Evolutionary conservation across 2,329 filamentous ascomycete species (phyloP).

Genomic region (Fusarium sp.): DNA sequence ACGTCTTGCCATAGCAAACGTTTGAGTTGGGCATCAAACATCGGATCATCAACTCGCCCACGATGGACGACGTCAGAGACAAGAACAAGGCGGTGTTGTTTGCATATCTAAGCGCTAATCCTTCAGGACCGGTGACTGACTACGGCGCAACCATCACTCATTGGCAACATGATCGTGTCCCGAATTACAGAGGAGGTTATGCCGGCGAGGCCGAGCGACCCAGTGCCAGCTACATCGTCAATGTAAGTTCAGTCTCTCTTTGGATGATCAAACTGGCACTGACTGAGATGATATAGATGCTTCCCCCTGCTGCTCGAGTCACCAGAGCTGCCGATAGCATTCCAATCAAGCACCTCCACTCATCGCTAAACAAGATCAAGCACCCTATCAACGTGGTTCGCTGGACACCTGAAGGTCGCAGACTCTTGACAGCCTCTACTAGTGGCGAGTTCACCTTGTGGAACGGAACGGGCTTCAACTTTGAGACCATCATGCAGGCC

Average conservation of each 20-base stretch:
- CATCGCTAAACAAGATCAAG: conserved; percentile 98
- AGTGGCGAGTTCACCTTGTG: conserved; percentile 98
- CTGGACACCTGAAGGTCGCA: conserved; percentile 96
- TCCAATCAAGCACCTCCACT: conserved; percentile 94
- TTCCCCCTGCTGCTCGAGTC: conserved; percentile 82
- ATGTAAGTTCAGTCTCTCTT: conserved; percentile 66
- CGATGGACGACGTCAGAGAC: conserved; percentile 16
- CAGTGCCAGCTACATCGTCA: conserved; percentile 88
- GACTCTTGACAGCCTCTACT: conserved; percentile 91
- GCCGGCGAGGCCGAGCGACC: conserved; percentile 84
- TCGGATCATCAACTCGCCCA: background rate
- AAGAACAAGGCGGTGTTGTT: conserved; percentile 12
- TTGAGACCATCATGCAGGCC: conserved; percentile 98
- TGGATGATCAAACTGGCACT: conserved; percentile 13
- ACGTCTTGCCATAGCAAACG: background rate
- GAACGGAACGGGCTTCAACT: conserved; percentile 99
- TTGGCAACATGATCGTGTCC: conserved; percentile 84
- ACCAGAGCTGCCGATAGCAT: conserved; percentile 85
- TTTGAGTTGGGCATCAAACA: background rate
- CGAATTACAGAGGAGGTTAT: conserved; percentile 76
- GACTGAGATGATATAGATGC: conserved; percentile 68
- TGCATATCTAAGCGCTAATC: conserved; percentile 30
- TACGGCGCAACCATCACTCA: conserved; percentile 91
- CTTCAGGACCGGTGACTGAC: conserved; percentile 85
- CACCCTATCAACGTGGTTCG: conserved; percentile 96